phyloP scores from a whole-genome alignment of 192 early-diverging fungal genomes.

The Coemansia sp. region DNA sequence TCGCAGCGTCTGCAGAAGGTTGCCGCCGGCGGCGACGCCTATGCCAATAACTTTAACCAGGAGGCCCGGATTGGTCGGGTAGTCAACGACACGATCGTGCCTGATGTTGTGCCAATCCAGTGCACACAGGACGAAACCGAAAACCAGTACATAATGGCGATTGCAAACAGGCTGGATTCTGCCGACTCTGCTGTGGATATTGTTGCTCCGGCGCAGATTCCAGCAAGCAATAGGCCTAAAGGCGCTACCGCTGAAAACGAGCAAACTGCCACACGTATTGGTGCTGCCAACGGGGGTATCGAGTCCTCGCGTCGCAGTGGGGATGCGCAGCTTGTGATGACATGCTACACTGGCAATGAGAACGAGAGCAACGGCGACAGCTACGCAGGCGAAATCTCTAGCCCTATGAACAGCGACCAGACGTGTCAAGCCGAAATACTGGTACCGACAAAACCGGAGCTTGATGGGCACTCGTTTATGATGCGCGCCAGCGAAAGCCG shows the following conservation, averaged over 20 bases:
- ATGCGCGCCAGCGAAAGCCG: conserved; percentile 38
- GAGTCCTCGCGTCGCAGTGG: background rate
- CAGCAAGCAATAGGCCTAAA: background rate
- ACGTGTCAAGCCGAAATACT: conserved; percentile 23
- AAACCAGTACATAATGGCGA: conserved; percentile 40
- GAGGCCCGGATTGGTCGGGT: conserved; percentile 52
- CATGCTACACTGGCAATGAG: conserved; percentile 6
- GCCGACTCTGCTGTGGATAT: conserved; percentile 34
- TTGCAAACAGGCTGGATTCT: conserved; percentile 43
- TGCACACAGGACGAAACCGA: conserved; percentile 29
- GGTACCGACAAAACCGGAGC: conserved; percentile 39
- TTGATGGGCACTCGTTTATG: conserved; percentile 31
- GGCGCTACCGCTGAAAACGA: background rate
- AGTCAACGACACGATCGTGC: conserved; percentile 39
- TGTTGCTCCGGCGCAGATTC: background rate
- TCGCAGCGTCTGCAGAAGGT: conserved; percentile 62
- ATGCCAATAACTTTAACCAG: conserved; percentile 51
- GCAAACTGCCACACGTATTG: background rate
- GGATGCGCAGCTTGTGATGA: conserved; percentile 7
- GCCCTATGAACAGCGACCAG: conserved; percentile 28
- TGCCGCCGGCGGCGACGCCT: conserved; percentile 44
- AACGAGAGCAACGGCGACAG: background rate
- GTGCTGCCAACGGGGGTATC: background rate
- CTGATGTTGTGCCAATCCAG: conserved; percentile 36
- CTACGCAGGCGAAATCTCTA: conserved; percentile 4